Evolutionary conservation across 2,329 filamentous ascomycete genomes (phyloP).

Genomic region (Apiospora pterosperma): DNA sequence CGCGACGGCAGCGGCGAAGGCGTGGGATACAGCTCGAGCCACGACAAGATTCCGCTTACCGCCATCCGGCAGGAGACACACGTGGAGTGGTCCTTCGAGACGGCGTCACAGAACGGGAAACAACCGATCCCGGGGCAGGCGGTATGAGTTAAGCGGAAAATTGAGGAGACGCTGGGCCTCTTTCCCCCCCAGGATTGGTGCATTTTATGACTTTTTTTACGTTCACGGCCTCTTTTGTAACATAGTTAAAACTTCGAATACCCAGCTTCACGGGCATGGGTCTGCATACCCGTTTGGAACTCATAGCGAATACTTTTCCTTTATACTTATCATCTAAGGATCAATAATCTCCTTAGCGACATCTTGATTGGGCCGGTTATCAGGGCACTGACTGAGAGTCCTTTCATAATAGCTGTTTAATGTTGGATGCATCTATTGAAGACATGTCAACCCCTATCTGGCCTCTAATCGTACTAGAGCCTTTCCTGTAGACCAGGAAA

Average conservation of each 20-base stretch:
- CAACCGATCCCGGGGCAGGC: not conserved
- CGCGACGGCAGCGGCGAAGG: not conserved
- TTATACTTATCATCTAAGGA: not conserved
- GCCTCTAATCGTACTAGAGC: not conserved
- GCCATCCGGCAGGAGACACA: not conserved
- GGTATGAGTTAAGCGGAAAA: too few relatives aligned
- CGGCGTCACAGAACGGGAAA: not conserved
- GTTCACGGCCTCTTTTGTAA: not conserved
- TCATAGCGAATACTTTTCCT: not conserved
- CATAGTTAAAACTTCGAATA: not conserved
- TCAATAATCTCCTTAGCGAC: not conserved
- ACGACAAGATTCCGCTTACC: slow-evolving; percentile 1
- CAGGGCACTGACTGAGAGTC: too few relatives aligned
- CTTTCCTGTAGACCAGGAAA: too few relatives aligned
- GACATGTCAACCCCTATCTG: not conserved
- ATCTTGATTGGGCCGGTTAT: too few relatives aligned
- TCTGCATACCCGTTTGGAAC: not conserved
- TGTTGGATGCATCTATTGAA: too few relatives aligned
- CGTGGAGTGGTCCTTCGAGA: not conserved
- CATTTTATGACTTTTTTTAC: not conserved
- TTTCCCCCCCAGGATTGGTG: too few relatives aligned
- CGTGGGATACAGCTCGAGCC: not conserved
- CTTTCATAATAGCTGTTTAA: too few relatives aligned
- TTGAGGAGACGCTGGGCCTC: too few relatives aligned
- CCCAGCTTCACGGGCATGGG: not conserved